A percentile compares a stretch with the other conserved stretches of the same genome.
Conservation (phyloP, 495 filamentous ascomycete species). For the Gamarada debralockiae region DNA sequence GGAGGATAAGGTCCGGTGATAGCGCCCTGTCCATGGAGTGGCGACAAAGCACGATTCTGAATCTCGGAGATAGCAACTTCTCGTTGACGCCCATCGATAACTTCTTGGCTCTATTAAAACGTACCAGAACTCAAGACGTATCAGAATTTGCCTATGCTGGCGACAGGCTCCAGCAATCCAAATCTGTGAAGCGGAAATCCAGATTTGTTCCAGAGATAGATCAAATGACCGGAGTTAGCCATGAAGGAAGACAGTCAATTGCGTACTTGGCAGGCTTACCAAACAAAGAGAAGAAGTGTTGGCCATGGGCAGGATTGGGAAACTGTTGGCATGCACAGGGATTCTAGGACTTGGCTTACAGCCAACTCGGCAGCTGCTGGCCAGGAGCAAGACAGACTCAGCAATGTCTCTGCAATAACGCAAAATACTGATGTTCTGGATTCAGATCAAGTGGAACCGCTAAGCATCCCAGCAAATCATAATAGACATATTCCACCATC, state of each 20-base stretch:
- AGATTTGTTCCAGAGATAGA: conserved; percentile 1
- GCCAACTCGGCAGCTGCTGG: not conserved
- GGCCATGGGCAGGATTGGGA: conserved; percentile 15
- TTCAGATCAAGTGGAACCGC: not conserved
- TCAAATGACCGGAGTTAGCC: conserved; percentile 11
- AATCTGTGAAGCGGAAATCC: conserved; percentile 1
- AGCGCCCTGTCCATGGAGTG: not conserved
- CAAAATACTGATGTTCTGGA: conserved; percentile 7
- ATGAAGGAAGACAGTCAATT: conserved; percentile 6
- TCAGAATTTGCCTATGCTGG: not conserved
- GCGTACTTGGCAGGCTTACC: conserved; percentile 4
- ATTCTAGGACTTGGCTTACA: conserved; percentile 15
- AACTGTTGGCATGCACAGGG: not conserved
- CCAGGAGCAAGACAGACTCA: not conserved
- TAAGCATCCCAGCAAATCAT: not conserved
- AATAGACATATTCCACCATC: no score
- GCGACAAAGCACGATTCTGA: not conserved
- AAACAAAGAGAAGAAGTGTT: conserved; percentile 6
- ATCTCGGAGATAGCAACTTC: conserved; percentile 9
- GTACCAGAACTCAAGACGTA: not conserved
- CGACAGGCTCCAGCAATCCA: not conserved
- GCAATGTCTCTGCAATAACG: conserved; percentile 4
- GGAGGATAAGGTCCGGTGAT: not conserved
- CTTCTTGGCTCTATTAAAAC: conserved; percentile 3
- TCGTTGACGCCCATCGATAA: conserved; percentile 4